Percentiles rank a stretch among this genome's conserved stretches.
These are phyloP conservation scores for Cordyceps javanica DNA, from an alignment of 2,329 filamentous ascomycete species.

Conservation along the genomic window DNA sequence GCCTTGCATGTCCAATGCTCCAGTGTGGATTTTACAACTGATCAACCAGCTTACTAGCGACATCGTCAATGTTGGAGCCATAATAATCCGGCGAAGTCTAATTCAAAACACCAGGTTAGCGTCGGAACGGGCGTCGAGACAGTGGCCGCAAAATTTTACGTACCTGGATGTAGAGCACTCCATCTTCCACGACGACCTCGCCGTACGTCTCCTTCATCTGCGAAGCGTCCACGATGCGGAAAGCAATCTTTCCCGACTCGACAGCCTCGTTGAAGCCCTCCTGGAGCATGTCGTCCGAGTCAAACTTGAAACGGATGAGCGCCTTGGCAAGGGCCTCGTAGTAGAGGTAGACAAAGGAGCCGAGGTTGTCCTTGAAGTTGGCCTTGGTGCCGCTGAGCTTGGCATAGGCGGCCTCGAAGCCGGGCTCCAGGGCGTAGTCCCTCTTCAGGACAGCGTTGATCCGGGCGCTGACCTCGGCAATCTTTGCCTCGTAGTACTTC, in stretches of 20 bases:
- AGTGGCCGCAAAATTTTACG: slow-evolving; percentile 14
- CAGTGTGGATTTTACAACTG: slow-evolving; percentile 23
- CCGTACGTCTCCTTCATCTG: slow-evolving; percentile 33
- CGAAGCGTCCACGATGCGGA: slow-evolving; percentile 43
- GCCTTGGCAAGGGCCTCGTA: slow-evolving; percentile 37
- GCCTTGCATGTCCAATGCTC: not conserved
- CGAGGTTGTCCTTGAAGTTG: slow-evolving; percentile 38
- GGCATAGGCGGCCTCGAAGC: slow-evolving; percentile 39
- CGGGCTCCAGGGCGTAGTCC: slow-evolving; percentile 40
- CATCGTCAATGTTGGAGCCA: slow-evolving; percentile 30
- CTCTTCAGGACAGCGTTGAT: slow-evolving; percentile 34
- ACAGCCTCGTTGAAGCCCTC: slow-evolving; percentile 43
- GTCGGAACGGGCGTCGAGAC: too few species aligned
- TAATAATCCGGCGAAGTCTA: slow-evolving; percentile 31
- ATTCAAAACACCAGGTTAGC: too few species aligned
- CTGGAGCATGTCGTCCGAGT: slow-evolving; percentile 41
- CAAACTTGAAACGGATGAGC: slow-evolving; percentile 39
- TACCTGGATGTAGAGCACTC: slow-evolving; percentile 45
- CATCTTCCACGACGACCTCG: slow-evolving; percentile 43
- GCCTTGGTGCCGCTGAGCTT: slow-evolving; percentile 28
- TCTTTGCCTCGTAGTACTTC: slow-evolving; percentile 36
- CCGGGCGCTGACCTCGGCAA: slow-evolving; percentile 30
- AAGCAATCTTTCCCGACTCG: slow-evolving; percentile 34
- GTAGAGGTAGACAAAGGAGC: slow-evolving; percentile 34
- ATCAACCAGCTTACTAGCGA: slow-evolving; percentile 29